Percentiles rank a stretch among this genome's conserved stretches.
Conservation (phyloP, 1,284 basidiomycete genomes). For the Trichosporon inkin region DNA sequence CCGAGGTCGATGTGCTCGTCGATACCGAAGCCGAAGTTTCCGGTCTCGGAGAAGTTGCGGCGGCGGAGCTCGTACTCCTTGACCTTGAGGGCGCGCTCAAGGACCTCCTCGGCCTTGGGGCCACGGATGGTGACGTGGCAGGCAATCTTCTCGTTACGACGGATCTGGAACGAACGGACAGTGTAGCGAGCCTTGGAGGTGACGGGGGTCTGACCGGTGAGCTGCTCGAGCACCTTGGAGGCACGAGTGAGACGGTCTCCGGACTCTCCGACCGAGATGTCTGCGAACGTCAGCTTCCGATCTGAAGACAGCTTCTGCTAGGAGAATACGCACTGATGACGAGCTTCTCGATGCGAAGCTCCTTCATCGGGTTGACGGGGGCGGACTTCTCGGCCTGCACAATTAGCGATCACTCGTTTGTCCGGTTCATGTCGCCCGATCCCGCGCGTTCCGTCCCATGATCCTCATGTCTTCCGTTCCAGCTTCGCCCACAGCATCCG, state of each 20-base stretch:
- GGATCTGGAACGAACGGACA: slow-evolving; percentile 97
- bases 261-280: slow-evolving; percentile 99
- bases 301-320: neutral
- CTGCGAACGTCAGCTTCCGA: slow-evolving; percentile 51
- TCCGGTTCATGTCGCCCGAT: neutral
- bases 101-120: slow-evolving; percentile 98
- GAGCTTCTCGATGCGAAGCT: slow-evolving; percentile 97
- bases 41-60: slow-evolving; percentile 91
- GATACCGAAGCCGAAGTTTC: slow-evolving; percentile 98
- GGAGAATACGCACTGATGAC: slow-evolving; percentile 81
- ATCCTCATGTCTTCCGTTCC: neutral
- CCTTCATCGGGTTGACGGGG: slow-evolving; percentile 89
- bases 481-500: neutral
- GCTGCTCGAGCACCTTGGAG: slow-evolving; percentile 98
- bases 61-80: slow-evolving; percentile 97
- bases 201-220: slow-evolving; percentile 98
- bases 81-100: slow-evolving; percentile 98
- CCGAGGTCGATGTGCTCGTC: slow-evolving; percentile 99
- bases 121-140: slow-evolving; percentile 99
- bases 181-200: slow-evolving; percentile 99
- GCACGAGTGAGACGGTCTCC: slow-evolving; percentile 99
- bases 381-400: slow-evolving; percentile 79
- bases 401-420: neutral
- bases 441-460: neutral
- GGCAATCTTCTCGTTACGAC: slow-evolving; percentile 99